Evolutionary conservation across 768 basidiomycete species (phyloP), one percentile per base, ranked within the genome.

Genomic region (Suillus paluster): DNA sequence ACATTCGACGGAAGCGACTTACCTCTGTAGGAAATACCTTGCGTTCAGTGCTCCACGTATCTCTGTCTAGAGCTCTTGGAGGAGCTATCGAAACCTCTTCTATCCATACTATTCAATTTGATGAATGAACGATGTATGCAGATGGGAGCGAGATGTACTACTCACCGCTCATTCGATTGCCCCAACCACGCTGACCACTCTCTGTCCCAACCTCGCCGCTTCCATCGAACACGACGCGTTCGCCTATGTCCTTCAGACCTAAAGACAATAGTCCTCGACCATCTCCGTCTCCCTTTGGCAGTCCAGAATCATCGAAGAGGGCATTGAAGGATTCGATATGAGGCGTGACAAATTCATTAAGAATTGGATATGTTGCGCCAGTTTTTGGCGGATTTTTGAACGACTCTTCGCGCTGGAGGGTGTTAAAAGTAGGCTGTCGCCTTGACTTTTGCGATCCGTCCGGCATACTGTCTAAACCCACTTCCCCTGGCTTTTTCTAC

Each of bases 321-420:
- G 94, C 89, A 76, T 99, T 97, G 83, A 99, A 99, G 42, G 93
- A 95, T 74, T 98, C 92, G 64, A 99, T 86, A 73, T 98, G 96
- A 7, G 97, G 97, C 25, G 86, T 80, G 58, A 98, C 94, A 69
- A 98, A 93, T 76, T 97, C 93, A 67, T 97, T 94, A 63, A 99
- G 82, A 58, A 92, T 91, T 21, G 87, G 86, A 66, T 92, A 86
- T 14, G 88, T 86, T 25, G 91, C 84, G 23, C 85, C 85, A 45
- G 84, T 77, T 66, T 82, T 81, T 30, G 90, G 82, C 0, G 97
- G 97, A 61, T 87, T 81, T 74, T 84, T 83, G 77, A 97, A 97
- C 5, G 81, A 74, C 8, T 86, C 79, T 79, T 97, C 95, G 59
- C 96, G 84, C 33, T 80, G 81, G 56, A 96, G 83, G 5, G 95